A percentile compares a stretch with the other conserved stretches of the same genome.
These are phyloP conservation scores for Fusarium nelsonii DNA, from an alignment of 2,329 filamentous ascomycete species.

Conservation along the genomic window DNA sequence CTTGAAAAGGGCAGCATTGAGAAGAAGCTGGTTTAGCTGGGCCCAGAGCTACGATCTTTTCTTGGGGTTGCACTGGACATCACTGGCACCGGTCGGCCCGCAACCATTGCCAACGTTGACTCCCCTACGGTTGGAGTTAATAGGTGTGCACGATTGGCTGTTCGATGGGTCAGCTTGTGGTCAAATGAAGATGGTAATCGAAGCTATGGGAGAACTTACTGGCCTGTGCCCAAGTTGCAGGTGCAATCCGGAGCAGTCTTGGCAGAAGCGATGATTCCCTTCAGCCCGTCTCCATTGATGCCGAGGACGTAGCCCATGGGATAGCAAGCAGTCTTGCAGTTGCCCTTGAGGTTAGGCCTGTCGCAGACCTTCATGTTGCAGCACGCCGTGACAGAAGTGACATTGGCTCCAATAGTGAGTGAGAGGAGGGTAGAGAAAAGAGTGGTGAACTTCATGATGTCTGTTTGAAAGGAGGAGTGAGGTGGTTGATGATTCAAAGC, in stretches of 20 bases:
- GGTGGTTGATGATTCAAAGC: neutral
- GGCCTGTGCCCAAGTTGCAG: neutral
- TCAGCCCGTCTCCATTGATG: neutral
- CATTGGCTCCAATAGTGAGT: neutral
- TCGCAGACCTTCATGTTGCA: neutral
- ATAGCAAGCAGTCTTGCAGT: slow-evolving; percentile 5
- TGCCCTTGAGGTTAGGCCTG: neutral
- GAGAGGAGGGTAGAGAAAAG: neutral
- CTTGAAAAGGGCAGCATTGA: too few relatives aligned
- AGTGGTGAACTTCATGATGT: slow-evolving; percentile 1
- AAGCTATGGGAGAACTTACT: neutral
- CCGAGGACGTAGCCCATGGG: neutral
- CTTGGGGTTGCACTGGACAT: neutral
- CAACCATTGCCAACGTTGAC: neutral
- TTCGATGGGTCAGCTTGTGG: too few relatives aligned
- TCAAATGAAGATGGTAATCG: neutral
- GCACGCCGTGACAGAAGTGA: neutral
- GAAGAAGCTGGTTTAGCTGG: too few relatives aligned
- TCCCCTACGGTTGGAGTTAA: neutral
- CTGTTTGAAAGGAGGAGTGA: neutral
- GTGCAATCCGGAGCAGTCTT: neutral
- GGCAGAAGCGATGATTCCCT: neutral
- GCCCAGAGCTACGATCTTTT: too few relatives aligned
- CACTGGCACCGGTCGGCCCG: neutral
- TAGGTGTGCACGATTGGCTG: neutral